A percentile compares a stretch with the other conserved stretches of the same genome.
Conservation (phyloP, 768 basidiomycete species). For the Leccinum imitatum region DNA sequence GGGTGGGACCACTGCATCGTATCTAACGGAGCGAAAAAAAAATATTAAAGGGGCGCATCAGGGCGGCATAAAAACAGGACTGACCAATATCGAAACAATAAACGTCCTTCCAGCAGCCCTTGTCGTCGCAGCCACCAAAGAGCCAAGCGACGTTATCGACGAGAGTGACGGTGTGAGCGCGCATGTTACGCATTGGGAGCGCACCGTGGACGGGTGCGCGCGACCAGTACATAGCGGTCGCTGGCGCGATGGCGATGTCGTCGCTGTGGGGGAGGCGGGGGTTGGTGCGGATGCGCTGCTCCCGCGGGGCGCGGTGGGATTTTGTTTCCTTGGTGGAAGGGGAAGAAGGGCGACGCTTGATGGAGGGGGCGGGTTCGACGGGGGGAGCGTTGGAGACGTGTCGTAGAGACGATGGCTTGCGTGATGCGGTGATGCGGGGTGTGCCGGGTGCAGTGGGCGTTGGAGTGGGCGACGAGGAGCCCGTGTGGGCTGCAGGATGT, state of each 20-base stretch:
- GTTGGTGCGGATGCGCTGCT: constrained; percentile 42
- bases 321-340: constrained; percentile 30
- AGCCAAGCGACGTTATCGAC: constrained; percentile 84
- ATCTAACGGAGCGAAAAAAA: constrained; percentile 42
- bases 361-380: constrained; percentile 25
- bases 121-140: constrained; percentile 87
- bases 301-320: constrained; percentile 10
- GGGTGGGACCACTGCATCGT: constrained; percentile 89
- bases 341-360: constrained; percentile 28
- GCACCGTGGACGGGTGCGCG: constrained; percentile 75
- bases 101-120: constrained; percentile 69
- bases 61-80: constrained; percentile 1
- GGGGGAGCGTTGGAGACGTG: constrained; percentile 31
- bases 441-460: constrained; percentile 25
- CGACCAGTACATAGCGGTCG: constrained; percentile 85
- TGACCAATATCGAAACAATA: constrained; percentile 84
- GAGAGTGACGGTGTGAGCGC: constrained; percentile 82
- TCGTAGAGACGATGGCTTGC: constrained; percentile 34
- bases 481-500: not conserved
- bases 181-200: constrained; percentile 64
- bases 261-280: constrained; percentile 64
- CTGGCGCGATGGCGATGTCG: constrained; percentile 58
- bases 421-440: constrained; percentile 26
- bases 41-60: not conserved
- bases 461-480: constrained; percentile 13